phyloP scores from a whole-genome alignment of 2,329 filamentous ascomycete species.

The Clarireedia paspali region DNA sequence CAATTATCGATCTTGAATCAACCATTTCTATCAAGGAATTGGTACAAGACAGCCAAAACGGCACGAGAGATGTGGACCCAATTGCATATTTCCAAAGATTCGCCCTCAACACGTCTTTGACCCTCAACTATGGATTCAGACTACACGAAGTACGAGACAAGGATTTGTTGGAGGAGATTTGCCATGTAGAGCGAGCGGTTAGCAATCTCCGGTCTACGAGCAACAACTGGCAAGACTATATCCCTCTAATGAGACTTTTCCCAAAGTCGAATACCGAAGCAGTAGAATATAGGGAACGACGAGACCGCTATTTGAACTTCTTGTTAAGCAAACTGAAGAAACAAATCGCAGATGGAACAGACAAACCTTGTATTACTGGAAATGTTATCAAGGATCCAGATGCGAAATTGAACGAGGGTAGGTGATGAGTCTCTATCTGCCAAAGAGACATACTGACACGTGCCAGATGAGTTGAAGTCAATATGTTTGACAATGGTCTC shows the following conservation, averaged over 20 bases:
- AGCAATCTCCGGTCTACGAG: conserved; percentile 71
- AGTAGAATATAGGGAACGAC: conserved; percentile 55
- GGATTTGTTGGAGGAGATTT: conserved; percentile 63
- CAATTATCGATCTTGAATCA: conserved; percentile 72
- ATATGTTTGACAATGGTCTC: conserved; percentile 79
- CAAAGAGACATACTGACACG: conserved; percentile 33
- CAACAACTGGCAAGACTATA: conserved; percentile 80
- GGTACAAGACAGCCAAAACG: conserved; percentile 53
- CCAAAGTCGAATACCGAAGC: conserved; percentile 56
- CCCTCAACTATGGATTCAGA: conserved; percentile 71
- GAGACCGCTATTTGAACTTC: conserved; percentile 57
- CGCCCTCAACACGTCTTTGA: conserved; percentile 69
- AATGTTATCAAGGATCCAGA: conserved; percentile 56
- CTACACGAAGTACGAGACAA: conserved; percentile 61
- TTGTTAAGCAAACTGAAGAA: conserved; percentile 54
- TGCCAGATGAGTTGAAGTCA: conserved; percentile 63
- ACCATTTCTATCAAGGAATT: conserved; percentile 66
- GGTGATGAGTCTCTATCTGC: not conserved
- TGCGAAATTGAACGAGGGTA: conserved; percentile 59
- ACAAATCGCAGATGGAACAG: conserved; percentile 52
- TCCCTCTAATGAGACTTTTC: conserved; percentile 63
- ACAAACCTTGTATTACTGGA: conserved; percentile 61
- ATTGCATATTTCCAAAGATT: conserved; percentile 68
- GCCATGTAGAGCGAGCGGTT: conserved; percentile 66
- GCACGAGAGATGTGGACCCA: conserved; percentile 59